Base-by-base conservation (phyloP, 179 eudicot species). In the Amaranthus tricolor region DNA sequence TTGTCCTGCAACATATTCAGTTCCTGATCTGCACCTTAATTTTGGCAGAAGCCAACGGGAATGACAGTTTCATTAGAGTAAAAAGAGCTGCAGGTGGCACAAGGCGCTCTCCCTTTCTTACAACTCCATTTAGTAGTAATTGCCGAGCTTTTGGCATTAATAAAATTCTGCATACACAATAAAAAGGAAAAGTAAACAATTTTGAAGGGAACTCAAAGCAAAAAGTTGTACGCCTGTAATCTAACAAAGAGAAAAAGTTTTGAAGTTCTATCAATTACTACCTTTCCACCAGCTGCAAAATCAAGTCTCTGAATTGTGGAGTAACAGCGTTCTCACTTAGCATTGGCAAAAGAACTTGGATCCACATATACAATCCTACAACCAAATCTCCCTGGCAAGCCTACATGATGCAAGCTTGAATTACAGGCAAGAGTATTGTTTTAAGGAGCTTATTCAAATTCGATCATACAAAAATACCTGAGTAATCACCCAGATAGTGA, bases 81-180 rank as follows among this genome's bases (percentile, higher is more conserved):
- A 81, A 89, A 73, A 88, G 82, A 67, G 86, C 83, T 55, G 80
- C 78, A 43, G 91, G 89, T 31, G 89, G 89, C 52, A 88, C 80
- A 20, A 88, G 58, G 52, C 88, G 89, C 79, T 84, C 88, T 43
- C 88, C 88, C 77, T 84, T 88, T 77, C 86, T 83, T 48, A 82
- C 85, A 54, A 89, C 85, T 70, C 84, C 85, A 77, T 83, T 86
- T 70, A 86, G 59, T 17, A 86, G 82, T 48, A 86, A 72, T 31
- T 81, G 57, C 50, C 79, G 82, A 74, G 88, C 88, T 76, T 86
- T 88, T 43, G 89, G 86, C 24, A 75, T 61, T 62, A 86, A 75
- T 6, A 88, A 16, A 53, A 80, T 82, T 66, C 91, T 88, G 82
- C 43, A 73, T 47, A 17, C 14, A 19, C 73, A 66, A 43, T 14